Percentiles rank a stretch among this genome's conserved stretches.
These are phyloP conservation scores for Aspergillus hancockii DNA, from an alignment of 495 filamentous ascomycete genomes.

Conservation along the genomic window DNA sequence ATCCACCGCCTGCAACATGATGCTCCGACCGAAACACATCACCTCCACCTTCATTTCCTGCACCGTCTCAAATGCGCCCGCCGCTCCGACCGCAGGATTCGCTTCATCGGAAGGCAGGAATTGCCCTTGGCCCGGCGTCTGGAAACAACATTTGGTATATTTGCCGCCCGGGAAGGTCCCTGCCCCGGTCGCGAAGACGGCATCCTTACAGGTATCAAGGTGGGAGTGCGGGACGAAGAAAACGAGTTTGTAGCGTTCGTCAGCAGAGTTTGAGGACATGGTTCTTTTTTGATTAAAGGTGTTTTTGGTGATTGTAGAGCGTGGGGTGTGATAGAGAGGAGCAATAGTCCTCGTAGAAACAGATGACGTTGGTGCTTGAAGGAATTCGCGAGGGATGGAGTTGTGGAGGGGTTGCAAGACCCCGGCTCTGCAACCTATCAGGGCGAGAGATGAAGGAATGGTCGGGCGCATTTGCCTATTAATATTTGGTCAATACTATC, in stretches of 20 bases:
- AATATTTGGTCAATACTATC: background rate
- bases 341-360: background rate
- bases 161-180: slow-evolving; percentile 46
- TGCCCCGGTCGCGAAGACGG: slow-evolving; percentile 46
- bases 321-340: background rate
- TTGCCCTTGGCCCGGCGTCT: slow-evolving; percentile 40
- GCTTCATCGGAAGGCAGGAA: slow-evolving; percentile 44
- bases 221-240: slow-evolving; percentile 47
- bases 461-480: slow-evolving; percentile 22
- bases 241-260: slow-evolving; percentile 49
- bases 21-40: slow-evolving; percentile 50
- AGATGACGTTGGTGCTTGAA: background rate
- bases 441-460: background rate
- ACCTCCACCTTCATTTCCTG: slow-evolving; percentile 56
- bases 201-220: slow-evolving; percentile 46
- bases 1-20: slow-evolving; percentile 46
- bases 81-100: slow-evolving; percentile 39
- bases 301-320: background rate
- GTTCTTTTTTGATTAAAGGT: background rate
- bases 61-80: slow-evolving; percentile 44
- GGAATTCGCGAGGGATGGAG: background rate
- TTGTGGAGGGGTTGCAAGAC: slow-evolving; percentile 3
- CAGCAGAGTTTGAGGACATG: slow-evolving; percentile 9
- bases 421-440: background rate
- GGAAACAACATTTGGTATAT: slow-evolving; percentile 45